Evolutionary conservation across 768 basidiomycete species (phyloP).

Genomic region (Pulveroboletus sp.): DNA sequence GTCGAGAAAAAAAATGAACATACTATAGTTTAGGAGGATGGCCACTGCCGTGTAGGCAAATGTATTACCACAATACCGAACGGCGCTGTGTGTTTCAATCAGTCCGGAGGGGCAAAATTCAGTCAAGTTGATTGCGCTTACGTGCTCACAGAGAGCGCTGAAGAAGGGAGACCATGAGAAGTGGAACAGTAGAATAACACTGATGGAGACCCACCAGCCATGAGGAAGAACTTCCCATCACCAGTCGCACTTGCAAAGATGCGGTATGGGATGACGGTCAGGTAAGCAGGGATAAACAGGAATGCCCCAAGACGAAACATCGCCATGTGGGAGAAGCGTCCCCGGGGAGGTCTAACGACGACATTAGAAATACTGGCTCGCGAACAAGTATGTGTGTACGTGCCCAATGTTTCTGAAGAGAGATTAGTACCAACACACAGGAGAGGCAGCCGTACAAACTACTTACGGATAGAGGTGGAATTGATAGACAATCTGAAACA

Average conservation of each 20-base stretch:
- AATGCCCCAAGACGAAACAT: constrained; percentile 89
- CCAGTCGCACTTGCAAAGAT: constrained; percentile 63
- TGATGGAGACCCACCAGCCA: constrained; percentile 55
- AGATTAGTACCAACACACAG: background rate
- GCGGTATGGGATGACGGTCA: constrained; percentile 72
- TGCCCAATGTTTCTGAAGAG: constrained; percentile 59
- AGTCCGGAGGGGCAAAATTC: background rate
- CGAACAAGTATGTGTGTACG: constrained; percentile 10
- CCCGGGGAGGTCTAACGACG: constrained; percentile 61
- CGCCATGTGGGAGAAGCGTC: constrained; percentile 76
- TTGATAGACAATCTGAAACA: constrained; percentile 90
- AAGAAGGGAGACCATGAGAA: constrained; percentile 2
- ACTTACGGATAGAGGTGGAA: constrained; percentile 87
- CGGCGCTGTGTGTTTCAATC: constrained; percentile 46
- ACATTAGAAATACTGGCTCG: constrained; percentile 4
- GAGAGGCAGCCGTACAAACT: background rate
- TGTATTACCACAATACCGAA: constrained; percentile 83
- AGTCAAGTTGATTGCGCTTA: constrained; percentile 35
- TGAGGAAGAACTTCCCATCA: constrained; percentile 73
- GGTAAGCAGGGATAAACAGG: constrained; percentile 86
- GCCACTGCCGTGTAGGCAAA: constrained; percentile 90
- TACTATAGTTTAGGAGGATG: constrained; percentile 83
- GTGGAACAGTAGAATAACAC: background rate
- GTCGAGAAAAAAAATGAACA: constrained; percentile 14
- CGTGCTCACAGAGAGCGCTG: constrained; percentile 79